These are phyloP conservation scores for Aegilops longissima DNA, from an alignment of 176 grass and related monocot genomes.

Conservation along the genomic window DNA sequence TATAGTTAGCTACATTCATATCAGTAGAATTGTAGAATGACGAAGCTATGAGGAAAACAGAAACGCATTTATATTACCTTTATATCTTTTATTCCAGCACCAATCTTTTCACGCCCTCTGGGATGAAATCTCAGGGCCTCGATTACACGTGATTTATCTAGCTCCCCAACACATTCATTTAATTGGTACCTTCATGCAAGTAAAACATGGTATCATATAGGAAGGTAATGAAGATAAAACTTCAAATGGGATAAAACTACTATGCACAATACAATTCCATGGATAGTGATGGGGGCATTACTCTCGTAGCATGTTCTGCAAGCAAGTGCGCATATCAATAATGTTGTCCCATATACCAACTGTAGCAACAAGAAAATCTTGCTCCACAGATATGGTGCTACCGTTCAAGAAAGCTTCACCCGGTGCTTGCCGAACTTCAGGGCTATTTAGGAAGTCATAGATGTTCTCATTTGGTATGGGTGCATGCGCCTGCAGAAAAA, in stretches of 20 bases:
- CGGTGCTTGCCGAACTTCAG: conserved; percentile 28
- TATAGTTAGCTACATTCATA: not conserved
- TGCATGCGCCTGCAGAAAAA: conserved; percentile 49
- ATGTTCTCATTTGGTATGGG: conserved; percentile 35
- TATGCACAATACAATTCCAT: conserved; percentile 5
- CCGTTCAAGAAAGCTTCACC: conserved; percentile 8
- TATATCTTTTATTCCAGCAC: conserved; percentile 42
- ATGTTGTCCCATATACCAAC: conserved; percentile 68
- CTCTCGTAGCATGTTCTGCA: conserved; percentile 71
- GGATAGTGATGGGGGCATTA: conserved; percentile 43
- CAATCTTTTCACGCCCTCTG: conserved; percentile 33
- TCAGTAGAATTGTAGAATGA: not conserved
- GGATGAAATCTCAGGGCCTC: conserved; percentile 71
- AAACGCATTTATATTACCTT: conserved; percentile 37
- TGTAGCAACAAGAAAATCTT: conserved; percentile 41
- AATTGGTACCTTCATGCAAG: conserved; percentile 64
- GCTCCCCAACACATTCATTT: conserved; percentile 41
- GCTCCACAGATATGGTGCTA: conserved; percentile 12
- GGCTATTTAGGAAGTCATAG: conserved; percentile 45
- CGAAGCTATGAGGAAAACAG: not conserved
- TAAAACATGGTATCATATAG: conserved; percentile 22
- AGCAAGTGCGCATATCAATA: conserved; percentile 71
- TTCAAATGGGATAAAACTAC: not conserved
- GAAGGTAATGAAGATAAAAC: conserved; percentile 25
- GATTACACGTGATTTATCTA: conserved; percentile 55